Conservation (phyloP, 139 green algal species). For the Chlamydomonas sphaeroides region DNA sequence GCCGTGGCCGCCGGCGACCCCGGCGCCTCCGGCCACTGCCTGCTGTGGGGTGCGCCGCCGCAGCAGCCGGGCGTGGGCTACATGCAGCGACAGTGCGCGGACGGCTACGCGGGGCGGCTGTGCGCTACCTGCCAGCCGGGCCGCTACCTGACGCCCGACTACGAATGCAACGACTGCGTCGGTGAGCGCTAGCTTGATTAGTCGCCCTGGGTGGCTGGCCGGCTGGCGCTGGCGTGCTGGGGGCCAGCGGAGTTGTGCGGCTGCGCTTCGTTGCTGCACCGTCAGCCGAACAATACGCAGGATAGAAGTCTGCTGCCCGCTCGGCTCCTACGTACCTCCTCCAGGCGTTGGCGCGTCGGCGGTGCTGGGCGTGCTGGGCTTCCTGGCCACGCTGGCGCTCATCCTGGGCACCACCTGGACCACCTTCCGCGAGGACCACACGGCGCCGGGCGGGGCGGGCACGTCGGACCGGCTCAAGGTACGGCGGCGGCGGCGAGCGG, state of each 20-base stretch:
- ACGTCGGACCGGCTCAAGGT: background rate
- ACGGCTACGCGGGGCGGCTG: background rate
- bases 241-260: too few species aligned
- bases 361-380: background rate
- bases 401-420: background rate
- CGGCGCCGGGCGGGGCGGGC: too few species aligned
- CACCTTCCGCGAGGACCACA: background rate
- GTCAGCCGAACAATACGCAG: too few species aligned
- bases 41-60: background rate
- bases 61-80: background rate
- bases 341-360: too few species aligned
- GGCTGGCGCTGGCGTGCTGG: too few species aligned
- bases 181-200: too few species aligned
- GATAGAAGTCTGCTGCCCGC: too few species aligned
- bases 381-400: background rate
- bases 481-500: too few species aligned
- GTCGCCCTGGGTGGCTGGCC: too few species aligned
- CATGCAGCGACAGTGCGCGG: background rate
- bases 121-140: background rate
- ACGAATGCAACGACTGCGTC: background rate
- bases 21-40: background rate
- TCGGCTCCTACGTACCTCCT: too few species aligned
- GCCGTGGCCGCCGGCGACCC: too few species aligned
- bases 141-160: background rate
- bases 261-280: too few species aligned